A percentile compares a stretch with the other conserved stretches of the same genome.
Conservation (phyloP, 2,329 filamentous ascomycete species). For the Fusarium scirpi region DNA sequence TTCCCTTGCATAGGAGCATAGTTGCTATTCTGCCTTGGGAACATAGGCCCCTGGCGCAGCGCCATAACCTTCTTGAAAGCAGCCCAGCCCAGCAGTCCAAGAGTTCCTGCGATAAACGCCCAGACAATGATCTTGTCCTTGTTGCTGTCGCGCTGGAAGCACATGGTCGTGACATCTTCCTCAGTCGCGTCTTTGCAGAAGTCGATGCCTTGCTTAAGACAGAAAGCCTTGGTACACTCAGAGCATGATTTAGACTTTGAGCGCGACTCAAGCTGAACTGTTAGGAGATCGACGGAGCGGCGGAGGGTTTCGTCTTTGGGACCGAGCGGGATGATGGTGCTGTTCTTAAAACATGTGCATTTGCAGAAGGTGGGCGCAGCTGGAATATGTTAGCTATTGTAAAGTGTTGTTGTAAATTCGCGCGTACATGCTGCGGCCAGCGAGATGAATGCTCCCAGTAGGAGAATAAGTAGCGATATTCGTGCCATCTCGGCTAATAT, state of each 20-base stretch:
- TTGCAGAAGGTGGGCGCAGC: slow-evolving; percentile 75
- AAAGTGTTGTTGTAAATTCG: not conserved
- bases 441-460: slow-evolving; percentile 53
- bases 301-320: slow-evolving; percentile 53
- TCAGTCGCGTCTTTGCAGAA: slow-evolving; percentile 73
- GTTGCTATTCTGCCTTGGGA: slow-evolving; percentile 46
- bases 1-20: slow-evolving; percentile 49
- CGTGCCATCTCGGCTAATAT: slow-evolving; percentile 54
- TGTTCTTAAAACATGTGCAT: slow-evolving; percentile 77
- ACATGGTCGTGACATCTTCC: slow-evolving; percentile 71
- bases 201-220: slow-evolving; percentile 68
- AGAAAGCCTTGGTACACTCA: slow-evolving; percentile 74
- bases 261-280: slow-evolving; percentile 42
- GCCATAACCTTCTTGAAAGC: slow-evolving; percentile 63
- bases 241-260: slow-evolving; percentile 64
- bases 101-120: slow-evolving; percentile 70
- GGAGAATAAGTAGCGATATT: slow-evolving; percentile 52
- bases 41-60: slow-evolving; percentile 50
- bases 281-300: slow-evolving; percentile 35
- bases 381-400: slow-evolving; percentile 50
- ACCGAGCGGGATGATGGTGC: slow-evolving; percentile 73
- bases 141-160: slow-evolving; percentile 75
- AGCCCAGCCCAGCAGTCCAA: slow-evolving; percentile 71
- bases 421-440: slow-evolving; percentile 59
- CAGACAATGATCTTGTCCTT: slow-evolving; percentile 76